Percentiles rank a stretch among this genome's conserved stretches.
Conservation (phyloP, 2,329 filamentous ascomycete species). For the Berkeleyomyces rouxiae region DNA sequence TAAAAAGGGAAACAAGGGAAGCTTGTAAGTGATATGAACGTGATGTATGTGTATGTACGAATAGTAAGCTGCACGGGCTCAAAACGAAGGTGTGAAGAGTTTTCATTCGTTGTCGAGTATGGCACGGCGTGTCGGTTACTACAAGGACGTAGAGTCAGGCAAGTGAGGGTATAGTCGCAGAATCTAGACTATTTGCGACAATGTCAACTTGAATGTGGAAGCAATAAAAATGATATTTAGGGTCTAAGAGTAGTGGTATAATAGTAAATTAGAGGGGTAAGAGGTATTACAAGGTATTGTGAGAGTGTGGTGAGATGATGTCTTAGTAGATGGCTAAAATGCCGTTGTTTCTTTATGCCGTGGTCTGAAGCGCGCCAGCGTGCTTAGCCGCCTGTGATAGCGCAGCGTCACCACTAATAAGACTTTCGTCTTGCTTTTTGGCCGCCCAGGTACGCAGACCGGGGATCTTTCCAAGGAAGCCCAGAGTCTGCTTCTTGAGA, state of each 20-base stretch:
- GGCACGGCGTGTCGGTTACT: background rate
- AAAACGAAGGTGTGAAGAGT: background rate
- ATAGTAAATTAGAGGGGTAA: background rate
- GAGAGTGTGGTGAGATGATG: background rate
- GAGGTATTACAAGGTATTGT: background rate
- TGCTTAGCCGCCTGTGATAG: conserved; percentile 6
- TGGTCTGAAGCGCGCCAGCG: background rate
- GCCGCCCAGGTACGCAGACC: conserved; percentile 9
- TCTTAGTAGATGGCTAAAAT: background rate
- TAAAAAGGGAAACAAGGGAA: background rate
- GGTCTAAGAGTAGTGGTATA: background rate
- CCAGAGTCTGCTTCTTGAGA: conserved; percentile 17
- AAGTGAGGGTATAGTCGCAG: background rate
- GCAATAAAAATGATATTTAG: background rate
- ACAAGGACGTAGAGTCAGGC: background rate
- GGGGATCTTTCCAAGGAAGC: conserved; percentile 6
- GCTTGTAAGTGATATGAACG: background rate
- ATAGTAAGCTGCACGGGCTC: background rate
- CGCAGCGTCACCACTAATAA: conserved; percentile 8
- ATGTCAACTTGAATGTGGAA: background rate
- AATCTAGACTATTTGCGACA: background rate
- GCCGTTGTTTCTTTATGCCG: background rate
- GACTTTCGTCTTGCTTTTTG: conserved; percentile 8
- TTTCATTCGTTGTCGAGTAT: background rate
- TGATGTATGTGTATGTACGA: background rate